phyloP scores from a whole-genome alignment of 352 stramenopile genomes.

The Bremia lactucae region DNA sequence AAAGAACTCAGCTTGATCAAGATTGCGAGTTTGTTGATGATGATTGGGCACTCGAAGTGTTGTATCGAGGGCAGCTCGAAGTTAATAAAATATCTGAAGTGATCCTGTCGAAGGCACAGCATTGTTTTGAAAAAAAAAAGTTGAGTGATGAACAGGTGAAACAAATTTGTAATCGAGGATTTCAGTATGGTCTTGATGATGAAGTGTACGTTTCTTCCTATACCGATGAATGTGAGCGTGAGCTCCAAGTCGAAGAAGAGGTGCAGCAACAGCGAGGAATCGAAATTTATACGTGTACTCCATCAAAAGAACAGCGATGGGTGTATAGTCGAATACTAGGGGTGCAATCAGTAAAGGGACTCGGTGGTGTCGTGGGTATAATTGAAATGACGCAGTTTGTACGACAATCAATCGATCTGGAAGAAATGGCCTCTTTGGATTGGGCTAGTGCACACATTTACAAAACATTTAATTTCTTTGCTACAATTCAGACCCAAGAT shows the following conservation, averaged over 20 bases:
- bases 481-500: slow-evolving; percentile 12
- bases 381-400: slow-evolving; percentile 1
- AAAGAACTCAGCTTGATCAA: slow-evolving; percentile 15
- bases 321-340: slow-evolving; percentile 8
- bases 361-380: slow-evolving; percentile 2
- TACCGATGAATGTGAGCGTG: slow-evolving; percentile 42
- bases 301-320: slow-evolving; percentile 13
- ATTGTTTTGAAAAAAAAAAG: slow-evolving; percentile 1
- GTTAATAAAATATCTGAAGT: slow-evolving; percentile 25
- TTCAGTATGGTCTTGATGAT: slow-evolving; percentile 28
- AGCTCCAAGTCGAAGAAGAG: slow-evolving; percentile 44
- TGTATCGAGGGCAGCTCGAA: slow-evolving; percentile 24
- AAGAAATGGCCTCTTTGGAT: slow-evolving; percentile 10
- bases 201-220: slow-evolving; percentile 29
- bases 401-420: slow-evolving; percentile 2
- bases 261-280: slow-evolving; percentile 24
- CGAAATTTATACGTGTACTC: not conserved
- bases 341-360: slow-evolving; percentile 7
- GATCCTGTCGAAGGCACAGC: slow-evolving; percentile 14
- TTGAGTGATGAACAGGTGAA: slow-evolving; percentile 18
- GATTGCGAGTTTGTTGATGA: slow-evolving; percentile 29
- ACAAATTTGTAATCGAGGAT: slow-evolving; percentile 11
- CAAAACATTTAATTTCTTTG: slow-evolving; percentile 41
- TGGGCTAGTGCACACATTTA: slow-evolving; percentile 23
- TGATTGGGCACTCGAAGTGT: slow-evolving; percentile 31